Base-by-base conservation (phyloP, 495 filamentous ascomycete genomes). In the Penicillium riverlandense region DNA sequence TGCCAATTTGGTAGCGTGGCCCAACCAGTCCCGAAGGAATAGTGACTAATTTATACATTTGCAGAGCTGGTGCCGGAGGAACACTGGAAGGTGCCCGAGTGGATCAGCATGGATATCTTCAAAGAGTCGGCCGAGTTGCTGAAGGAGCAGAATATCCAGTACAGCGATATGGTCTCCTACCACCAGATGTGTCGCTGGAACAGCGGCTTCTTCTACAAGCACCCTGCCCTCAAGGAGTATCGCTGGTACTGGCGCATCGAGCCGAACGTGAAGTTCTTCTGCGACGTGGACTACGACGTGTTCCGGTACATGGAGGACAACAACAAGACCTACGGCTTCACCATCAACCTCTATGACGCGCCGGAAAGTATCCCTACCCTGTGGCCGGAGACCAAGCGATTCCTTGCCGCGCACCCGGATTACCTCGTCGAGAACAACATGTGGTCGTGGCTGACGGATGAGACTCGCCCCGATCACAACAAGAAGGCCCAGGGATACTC, bases 121-220 rank as follows among this genome's bases (percentile, higher is more conserved):
- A 52, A 76, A 29, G 92, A 95, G 67, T 95, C 88, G 13, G 82
- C 83, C 45, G 76, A 86, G 57, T 77, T 95, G 13, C 78, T 99
- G 45, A 71, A 83, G 53, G 88, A 92, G 59, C 75, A 94, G 51
- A 74, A 83, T 3, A 85, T 97, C 36, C 91, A 97, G 62, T 99
- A 97, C 65, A 85, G 84, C 43, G 72, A 78, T 45, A 86, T 84
- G 70, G 58, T 89, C 39, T 95, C 88, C 44, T 99, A 99, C 69
- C 92, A 97, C 63, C 86, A 97, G 67, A 99, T 99, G 92, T 99
- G 92, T 62, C 84, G 92, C 37, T 99, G 91, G 94, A 97, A 99
- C 75, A 91, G 85, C 55, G 92, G 92, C 52, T 75, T 96, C 59
- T 99, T 99, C 78, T 95, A 94, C 72, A 86, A 92, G 52, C 94